Evolutionary conservation across 148 eudicot species (phyloP), one percentile per base, ranked within the genome.

Genomic region (Selenicereus undatus): DNA sequence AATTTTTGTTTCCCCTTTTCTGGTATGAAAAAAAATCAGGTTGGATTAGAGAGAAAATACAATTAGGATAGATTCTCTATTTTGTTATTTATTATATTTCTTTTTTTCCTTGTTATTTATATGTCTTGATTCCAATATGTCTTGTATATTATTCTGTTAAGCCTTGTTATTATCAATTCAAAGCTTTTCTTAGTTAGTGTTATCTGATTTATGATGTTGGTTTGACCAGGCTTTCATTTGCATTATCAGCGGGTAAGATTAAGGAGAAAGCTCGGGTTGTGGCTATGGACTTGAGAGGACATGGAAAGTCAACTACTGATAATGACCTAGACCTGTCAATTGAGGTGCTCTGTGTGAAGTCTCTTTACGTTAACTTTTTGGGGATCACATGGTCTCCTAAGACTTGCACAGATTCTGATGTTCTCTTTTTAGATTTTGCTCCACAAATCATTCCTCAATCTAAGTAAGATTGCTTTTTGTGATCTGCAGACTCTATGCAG

Each of bases 221-320:
- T 86, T 82, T 86, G 79, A 74, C 69, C 91, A 95, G 98, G 90
- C 98, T 95, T 64, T 95, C 99, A 74, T 95, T 95, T 91, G 98
- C 99, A 75, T 80, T 93, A 76, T 84, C 98, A 84, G 93, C 99
- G 8, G 85, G 87, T 68, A 88, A 82, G 82, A 89, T 95, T 42
- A 95, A 92, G 86, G 97, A 95, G 87, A 92, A 95, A 86, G 93
- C 89, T 80, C 86, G 93, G 80, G 90, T 95, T 16, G 98, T 95
- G 79, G 93, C 99, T 52, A 83, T 95, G 97, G 99, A 95, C 85
- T 83, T 92, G 83, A 88, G 99, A 88, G 99, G 99, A 72, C 99
- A 95, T 86, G 99, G 99, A 76, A 95, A 95, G 81, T 88, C 99
- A 78, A 80, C 84, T 71, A 91, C 98, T 8, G 97, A 93, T 81